Percentiles rank a stretch among this genome's conserved stretches.
Evolutionary conservation across 2,329 filamentous ascomycete genomes (phyloP).

Genomic region (Monilinia aucupariae): DNA sequence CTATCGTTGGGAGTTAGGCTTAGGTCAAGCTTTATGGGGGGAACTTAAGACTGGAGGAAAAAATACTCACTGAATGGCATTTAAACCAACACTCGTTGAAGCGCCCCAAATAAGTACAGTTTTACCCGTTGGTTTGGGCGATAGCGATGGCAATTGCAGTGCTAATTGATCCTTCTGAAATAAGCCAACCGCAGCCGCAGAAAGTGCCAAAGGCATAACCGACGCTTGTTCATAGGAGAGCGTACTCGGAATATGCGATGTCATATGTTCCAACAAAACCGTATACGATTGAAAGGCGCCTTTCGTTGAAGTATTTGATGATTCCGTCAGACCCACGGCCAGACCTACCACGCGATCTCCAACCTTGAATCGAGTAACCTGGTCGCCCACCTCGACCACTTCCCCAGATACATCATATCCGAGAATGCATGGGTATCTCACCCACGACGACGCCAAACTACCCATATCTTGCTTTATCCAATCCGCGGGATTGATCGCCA

Average conservation of each 20-base stretch:
- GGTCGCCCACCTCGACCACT: conserved; percentile 46
- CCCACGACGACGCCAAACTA: conserved; percentile 16
- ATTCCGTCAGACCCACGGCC: conserved; percentile 21
- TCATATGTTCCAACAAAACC: conserved; percentile 22
- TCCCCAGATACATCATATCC: conserved; percentile 51
- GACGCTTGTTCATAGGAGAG: conserved; percentile 33
- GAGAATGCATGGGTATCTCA: conserved; percentile 38
- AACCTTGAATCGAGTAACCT: conserved; percentile 39
- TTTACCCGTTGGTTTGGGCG: conserved; percentile 31
- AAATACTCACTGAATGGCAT: conserved; percentile 34
- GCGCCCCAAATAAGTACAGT: conserved; percentile 36
- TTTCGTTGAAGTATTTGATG: conserved; percentile 32
- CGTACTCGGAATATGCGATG: conserved; percentile 29
- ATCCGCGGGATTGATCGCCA: conserved; percentile 42
- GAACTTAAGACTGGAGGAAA: too few relatives aligned
- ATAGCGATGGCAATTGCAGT: conserved; percentile 28
- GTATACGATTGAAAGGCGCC: conserved; percentile 34
- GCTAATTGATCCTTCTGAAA: conserved; percentile 29
- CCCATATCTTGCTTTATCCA: conserved; percentile 18
- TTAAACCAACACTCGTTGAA: conserved; percentile 25
- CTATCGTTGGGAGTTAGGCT: not conserved
- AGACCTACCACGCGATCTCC: conserved; percentile 47
- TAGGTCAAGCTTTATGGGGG: too few relatives aligned
- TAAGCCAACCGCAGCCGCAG: conserved; percentile 33
- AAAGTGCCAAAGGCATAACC: conserved; percentile 34